Evolutionary conservation across 768 basidiomycete genomes (phyloP).

Genomic region (Mycena leptocephala): DNA sequence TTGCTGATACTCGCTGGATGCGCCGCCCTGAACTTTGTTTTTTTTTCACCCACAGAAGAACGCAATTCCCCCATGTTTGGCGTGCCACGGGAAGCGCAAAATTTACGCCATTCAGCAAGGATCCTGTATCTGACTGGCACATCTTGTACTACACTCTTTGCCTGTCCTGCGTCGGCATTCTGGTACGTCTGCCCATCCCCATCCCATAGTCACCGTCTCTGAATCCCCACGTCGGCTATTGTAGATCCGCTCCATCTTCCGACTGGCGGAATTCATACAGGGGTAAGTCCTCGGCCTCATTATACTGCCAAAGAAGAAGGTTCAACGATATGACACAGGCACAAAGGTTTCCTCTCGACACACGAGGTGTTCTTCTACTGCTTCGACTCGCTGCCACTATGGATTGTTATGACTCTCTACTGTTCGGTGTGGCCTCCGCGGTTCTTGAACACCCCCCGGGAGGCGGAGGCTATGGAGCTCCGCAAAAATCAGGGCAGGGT

Average conservation of each 20-base stretch:
- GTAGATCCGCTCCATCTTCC: conserved; percentile 26
- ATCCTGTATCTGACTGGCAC: too few relatives aligned
- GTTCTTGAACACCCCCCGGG: not conserved
- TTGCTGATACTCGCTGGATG: not conserved
- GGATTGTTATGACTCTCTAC: conserved; percentile 24
- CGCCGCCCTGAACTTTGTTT: not conserved
- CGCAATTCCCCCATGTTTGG: conserved; percentile 21
- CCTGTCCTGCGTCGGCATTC: conserved; percentile 17
- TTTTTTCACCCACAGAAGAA: not conserved
- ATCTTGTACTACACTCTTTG: conserved; percentile 15
- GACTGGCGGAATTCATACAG: conserved; percentile 13
- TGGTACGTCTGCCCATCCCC: not conserved
- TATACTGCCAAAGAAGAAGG: too few relatives aligned
- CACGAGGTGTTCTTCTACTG: conserved; percentile 21
- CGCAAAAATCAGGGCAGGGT: too few relatives aligned
- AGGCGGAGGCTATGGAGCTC: not conserved
- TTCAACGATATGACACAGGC: not conserved
- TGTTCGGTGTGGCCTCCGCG: conserved; percentile 22
- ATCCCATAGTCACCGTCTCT: too few relatives aligned
- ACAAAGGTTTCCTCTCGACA: not conserved
- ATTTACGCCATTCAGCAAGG: too few relatives aligned
- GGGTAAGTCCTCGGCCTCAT: not conserved
- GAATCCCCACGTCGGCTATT: not conserved
- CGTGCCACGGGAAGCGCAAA: not conserved
- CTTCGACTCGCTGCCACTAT: conserved; percentile 23